These are phyloP conservation scores for Ophiobolus disseminans DNA, from an alignment of 2,329 filamentous ascomycete genomes.

Conservation along the genomic window DNA sequence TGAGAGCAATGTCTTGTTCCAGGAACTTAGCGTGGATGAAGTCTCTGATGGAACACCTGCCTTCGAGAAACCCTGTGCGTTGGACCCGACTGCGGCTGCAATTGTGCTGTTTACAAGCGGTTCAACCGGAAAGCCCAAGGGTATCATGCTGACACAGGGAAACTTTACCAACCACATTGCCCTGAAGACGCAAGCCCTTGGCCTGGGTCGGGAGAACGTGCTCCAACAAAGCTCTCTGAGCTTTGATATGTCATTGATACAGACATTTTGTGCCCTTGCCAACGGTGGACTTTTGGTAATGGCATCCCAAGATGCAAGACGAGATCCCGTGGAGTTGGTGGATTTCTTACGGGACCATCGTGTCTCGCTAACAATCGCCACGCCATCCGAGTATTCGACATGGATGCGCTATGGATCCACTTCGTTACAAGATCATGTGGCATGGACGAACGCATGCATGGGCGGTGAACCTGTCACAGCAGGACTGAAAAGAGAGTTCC, in stretches of 20 bases:
- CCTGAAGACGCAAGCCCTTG: slow-evolving; percentile 39
- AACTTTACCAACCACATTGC: slow-evolving; percentile 58
- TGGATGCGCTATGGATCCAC: slow-evolving; percentile 27
- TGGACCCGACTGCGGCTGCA: too few species aligned
- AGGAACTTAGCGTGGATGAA: too few species aligned
- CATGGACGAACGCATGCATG: slow-evolving; percentile 39
- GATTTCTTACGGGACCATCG: slow-evolving; percentile 44
- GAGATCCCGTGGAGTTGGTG: slow-evolving; percentile 46
- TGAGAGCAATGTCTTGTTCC: too few species aligned
- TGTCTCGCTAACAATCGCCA: slow-evolving; percentile 50
- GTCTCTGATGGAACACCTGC: too few species aligned
- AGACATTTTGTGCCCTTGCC: slow-evolving; percentile 52
- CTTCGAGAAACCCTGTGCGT: too few species aligned
- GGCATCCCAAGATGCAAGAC: slow-evolving; percentile 36
- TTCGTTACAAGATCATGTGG: slow-evolving; percentile 17
- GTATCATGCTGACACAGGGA: slow-evolving; percentile 48
- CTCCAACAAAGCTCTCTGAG: slow-evolving; percentile 55
- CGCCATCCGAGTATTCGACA: slow-evolving; percentile 52
- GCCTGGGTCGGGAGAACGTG: not conserved
- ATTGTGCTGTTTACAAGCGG: slow-evolving; percentile 67
- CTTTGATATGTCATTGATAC: slow-evolving; percentile 53
- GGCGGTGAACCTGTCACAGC: slow-evolving; percentile 25
- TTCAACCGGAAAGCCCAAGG: slow-evolving; percentile 63
- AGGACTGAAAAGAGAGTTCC: slow-evolving; percentile 10
- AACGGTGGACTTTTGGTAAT: slow-evolving; percentile 51